phyloP scores from a whole-genome alignment of 345 rosid genomes.

The Crucihimalaya himalaica region DNA sequence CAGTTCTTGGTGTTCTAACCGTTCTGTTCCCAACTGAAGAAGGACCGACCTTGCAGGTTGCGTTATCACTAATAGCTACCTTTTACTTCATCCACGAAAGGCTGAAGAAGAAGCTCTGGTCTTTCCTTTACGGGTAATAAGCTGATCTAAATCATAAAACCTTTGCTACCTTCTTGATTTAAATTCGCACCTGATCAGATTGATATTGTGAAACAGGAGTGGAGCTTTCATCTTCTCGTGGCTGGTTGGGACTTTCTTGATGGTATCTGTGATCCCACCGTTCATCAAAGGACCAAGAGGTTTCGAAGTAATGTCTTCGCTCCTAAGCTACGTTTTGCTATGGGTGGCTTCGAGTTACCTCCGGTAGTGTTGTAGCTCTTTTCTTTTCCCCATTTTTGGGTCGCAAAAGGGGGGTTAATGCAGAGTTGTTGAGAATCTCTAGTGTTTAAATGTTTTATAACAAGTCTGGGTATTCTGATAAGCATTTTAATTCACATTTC shows the following conservation, averaged over 20 bases:
- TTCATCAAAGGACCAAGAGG: slow-evolving; percentile 77
- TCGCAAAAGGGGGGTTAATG: neutral
- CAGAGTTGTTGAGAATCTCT: too few relatives aligned
- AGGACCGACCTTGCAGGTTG: slow-evolving; percentile 93
- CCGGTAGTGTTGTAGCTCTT: slow-evolving; percentile 45
- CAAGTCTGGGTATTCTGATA: too few relatives aligned
- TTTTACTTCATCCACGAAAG: slow-evolving; percentile 76
- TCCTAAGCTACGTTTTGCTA: slow-evolving; percentile 75
- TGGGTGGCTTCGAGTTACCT: slow-evolving; percentile 85
- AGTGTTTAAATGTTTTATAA: too few relatives aligned
- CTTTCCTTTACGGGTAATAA: slow-evolving; percentile 73
- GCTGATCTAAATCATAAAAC: slow-evolving; percentile 1
- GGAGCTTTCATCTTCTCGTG: slow-evolving; percentile 84
- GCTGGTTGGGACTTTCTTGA: slow-evolving; percentile 92
- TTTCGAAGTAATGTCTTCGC: slow-evolving; percentile 82
- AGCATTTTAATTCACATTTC: too few relatives aligned
- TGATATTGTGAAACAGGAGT: slow-evolving; percentile 51
- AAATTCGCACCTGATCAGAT: slow-evolving; percentile 2
- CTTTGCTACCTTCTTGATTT: neutral
- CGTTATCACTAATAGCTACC: slow-evolving; percentile 71
- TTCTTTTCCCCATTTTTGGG: neutral
- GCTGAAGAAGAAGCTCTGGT: slow-evolving; percentile 69
- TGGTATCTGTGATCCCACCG: slow-evolving; percentile 89
- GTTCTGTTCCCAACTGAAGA: slow-evolving; percentile 94
- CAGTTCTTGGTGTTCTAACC: slow-evolving; percentile 74